Evolutionary conservation across 2,329 filamentous ascomycete species (phyloP).

Genomic region (Dichotomopilus funicola): DNA sequence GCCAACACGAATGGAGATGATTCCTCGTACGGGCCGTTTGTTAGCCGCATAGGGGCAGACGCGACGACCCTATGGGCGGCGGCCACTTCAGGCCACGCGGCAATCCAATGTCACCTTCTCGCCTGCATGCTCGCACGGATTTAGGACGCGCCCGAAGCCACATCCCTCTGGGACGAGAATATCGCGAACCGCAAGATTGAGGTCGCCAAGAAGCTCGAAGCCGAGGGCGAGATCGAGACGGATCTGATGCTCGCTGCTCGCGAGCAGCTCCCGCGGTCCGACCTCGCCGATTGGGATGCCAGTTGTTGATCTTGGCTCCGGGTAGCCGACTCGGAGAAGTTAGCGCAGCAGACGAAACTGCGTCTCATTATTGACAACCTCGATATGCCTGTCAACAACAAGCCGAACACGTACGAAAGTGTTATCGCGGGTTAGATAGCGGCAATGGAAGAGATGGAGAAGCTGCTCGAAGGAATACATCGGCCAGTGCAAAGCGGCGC

Average conservation of each 20-base stretch:
- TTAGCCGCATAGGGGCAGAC: background rate
- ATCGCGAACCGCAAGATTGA: constrained; percentile 6
- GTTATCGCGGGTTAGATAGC: constrained; percentile 27
- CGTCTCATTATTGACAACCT: constrained; percentile 28
- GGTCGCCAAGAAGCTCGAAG: background rate
- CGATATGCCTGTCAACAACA: constrained; percentile 19
- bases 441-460: constrained; percentile 25
- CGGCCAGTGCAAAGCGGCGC: constrained; percentile 23
- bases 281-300: constrained; percentile 33
- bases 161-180: constrained; percentile 15
- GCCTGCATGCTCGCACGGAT: constrained; percentile 10
- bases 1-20: background rate
- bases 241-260: background rate
- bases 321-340: constrained; percentile 27
- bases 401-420: constrained; percentile 22
- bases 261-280: constrained; percentile 18
- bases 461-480: constrained; percentile 25
- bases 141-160: constrained; percentile 5
- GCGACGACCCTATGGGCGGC: background rate
- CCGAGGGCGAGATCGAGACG: background rate
- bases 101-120: background rate
- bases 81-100: background rate
- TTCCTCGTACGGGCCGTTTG: background rate
- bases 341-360: constrained; percentile 24
- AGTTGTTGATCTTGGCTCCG: constrained; percentile 33